Conservation (phyloP, 2,329 filamentous ascomycete genomes). For the Coniochaeta ligniaria region DNA sequence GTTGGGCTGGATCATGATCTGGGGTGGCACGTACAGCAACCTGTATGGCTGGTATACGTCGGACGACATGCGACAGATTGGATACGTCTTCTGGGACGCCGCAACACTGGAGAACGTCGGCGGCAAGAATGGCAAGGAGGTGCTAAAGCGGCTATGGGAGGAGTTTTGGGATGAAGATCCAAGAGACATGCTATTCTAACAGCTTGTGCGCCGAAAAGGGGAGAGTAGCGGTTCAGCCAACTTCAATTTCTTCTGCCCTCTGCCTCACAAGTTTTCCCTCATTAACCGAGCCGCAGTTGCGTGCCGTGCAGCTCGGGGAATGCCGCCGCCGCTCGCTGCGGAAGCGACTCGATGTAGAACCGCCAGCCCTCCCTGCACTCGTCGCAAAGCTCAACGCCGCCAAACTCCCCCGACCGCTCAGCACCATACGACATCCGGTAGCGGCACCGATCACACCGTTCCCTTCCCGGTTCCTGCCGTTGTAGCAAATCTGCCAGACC, state of each 20-base stretch:
- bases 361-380: slow-evolving; percentile 4
- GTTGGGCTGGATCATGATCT: slow-evolving; percentile 12
- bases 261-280: background rate
- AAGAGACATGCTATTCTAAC: background rate
- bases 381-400: slow-evolving; percentile 8
- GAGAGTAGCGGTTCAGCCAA: background rate
- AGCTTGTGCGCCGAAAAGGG: background rate
- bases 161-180: slow-evolving; percentile 6
- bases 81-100: slow-evolving; percentile 17
- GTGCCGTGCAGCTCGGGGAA: background rate
- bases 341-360: slow-evolving; percentile 1
- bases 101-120: background rate
- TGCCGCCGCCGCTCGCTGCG: background rate
- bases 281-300: background rate
- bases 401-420: slow-evolving; percentile 3
- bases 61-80: slow-evolving; percentile 6
- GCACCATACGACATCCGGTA: slow-evolving; percentile 8
- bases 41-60: slow-evolving; percentile 10
- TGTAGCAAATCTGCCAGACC: slow-evolving; percentile 3
- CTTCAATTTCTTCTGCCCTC: background rate
- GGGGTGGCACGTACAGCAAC: slow-evolving; percentile 12
- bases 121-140: background rate
- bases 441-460: slow-evolving; percentile 3
- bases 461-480: slow-evolving; percentile 3
- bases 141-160: slow-evolving; percentile 3